These are phyloP conservation scores for Penicillium sp. DNA, from an alignment of 2,329 filamentous ascomycete genomes.

Conservation along the genomic window DNA sequence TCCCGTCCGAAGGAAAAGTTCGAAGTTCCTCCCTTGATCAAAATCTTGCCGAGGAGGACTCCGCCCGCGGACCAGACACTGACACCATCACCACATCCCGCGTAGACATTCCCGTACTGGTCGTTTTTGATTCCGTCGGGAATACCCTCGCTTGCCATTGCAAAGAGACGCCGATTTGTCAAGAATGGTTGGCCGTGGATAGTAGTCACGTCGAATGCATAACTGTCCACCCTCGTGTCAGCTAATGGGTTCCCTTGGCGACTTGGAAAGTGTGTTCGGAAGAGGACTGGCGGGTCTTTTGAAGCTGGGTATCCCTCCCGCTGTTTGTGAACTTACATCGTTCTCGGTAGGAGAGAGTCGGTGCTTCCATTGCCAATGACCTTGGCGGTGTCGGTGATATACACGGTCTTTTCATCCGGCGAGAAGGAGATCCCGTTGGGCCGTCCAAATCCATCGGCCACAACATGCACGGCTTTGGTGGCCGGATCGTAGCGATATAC, in stretches of 20 bases:
- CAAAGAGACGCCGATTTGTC: slow-evolving; percentile 48
- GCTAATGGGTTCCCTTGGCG: too few species aligned
- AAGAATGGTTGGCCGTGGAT: slow-evolving; percentile 39
- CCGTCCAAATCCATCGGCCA: slow-evolving; percentile 35
- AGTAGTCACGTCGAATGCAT: slow-evolving; percentile 45
- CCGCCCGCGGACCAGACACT: slow-evolving; percentile 50
- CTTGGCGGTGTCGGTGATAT: slow-evolving; percentile 39
- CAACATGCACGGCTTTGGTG: slow-evolving; percentile 31
- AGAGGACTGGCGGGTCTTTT: too few species aligned
- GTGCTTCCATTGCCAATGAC: slow-evolving; percentile 18
- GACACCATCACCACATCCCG: slow-evolving; percentile 50
- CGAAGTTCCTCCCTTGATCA: slow-evolving; percentile 42
- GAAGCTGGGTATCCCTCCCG: too few species aligned
- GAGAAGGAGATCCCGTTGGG: slow-evolving; percentile 42
- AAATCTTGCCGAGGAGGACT: slow-evolving; percentile 52
- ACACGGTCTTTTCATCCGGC: slow-evolving; percentile 34
- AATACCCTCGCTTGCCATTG: slow-evolving; percentile 43
- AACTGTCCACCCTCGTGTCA: slow-evolving; percentile 19
- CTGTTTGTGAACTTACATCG: slow-evolving; percentile 23
- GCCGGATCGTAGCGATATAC: slow-evolving; percentile 38
- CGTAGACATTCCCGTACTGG: slow-evolving; percentile 51
- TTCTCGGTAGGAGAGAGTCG: slow-evolving; percentile 15
- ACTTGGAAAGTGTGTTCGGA: too few species aligned
- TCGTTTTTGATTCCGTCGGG: slow-evolving; percentile 49
- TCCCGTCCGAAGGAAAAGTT: slow-evolving; percentile 48